Evolutionary conservation across 140 eudicot genomes (phyloP), one percentile per base, ranked within the genome.

Genomic region (Erigeron philadelphicus): DNA sequence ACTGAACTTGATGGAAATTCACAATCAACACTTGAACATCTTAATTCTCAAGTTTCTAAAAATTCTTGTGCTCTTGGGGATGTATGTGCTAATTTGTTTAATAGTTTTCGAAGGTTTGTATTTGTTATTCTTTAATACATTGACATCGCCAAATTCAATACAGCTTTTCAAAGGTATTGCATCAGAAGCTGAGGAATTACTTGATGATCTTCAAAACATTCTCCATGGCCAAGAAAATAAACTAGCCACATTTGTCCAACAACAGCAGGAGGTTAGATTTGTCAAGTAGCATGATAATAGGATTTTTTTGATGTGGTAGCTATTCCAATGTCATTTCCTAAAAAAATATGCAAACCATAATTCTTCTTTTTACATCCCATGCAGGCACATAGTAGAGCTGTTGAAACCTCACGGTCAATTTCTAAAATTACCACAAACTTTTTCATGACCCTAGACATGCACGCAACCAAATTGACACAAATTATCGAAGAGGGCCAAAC

Each of bases 351-450:
- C 38, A 31, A 31, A 31, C 3, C 38, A 31, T 31, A 31, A 2
- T 31, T 31, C 38, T 31, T 31, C 38, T 31, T 31, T 31, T 31
- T 15, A 35, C 43, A 31, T 47, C 2, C 59, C 49, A 61, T 64
- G 8, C 88, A 91, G 97, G 97, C 96, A 38, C 97, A 91, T 74
- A 75, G 76, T 50, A 88, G 96, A 83, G 82, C 95, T 49, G 85
- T 91, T 45, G 87, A 78, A 62, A 84, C 88, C 15, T 84, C 97
- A 43, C 74, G 95, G 71, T 82, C 96, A 71, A 91, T 91, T 55
- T 88, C 96, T 49, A 79, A 91, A 56, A 72, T 76, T 15, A 86
- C 97, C 35, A 82, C 69, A 55, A 83, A 56, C 81, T 88, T 92
- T 76, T 92, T 92, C 72, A 74, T 71, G 52, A 92, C 98, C 41